Evolutionary conservation across 768 basidiomycete species (phyloP).

Genomic region (Lactarius pseudohatsudake): DNA sequence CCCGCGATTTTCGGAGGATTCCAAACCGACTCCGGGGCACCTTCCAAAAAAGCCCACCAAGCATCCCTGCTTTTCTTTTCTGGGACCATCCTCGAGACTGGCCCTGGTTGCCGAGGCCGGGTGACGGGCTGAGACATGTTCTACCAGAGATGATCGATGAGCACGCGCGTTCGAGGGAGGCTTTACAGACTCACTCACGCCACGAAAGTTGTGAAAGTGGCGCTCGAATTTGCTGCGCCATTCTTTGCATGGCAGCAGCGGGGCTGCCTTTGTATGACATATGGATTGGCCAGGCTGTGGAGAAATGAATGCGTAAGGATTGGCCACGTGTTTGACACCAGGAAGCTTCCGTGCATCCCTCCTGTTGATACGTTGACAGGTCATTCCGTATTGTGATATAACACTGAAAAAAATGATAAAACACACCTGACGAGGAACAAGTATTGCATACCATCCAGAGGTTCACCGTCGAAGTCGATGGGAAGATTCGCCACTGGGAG

Average conservation of each 20-base stretch:
- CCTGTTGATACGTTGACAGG: slow-evolving; percentile 39
- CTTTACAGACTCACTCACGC: slow-evolving; percentile 46
- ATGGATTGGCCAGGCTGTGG: slow-evolving; percentile 25
- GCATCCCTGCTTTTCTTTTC: slow-evolving; percentile 69
- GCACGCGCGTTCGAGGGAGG: background rate
- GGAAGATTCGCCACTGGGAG: slow-evolving; percentile 82
- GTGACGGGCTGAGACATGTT: slow-evolving; percentile 66
- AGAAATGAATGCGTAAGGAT: slow-evolving; percentile 58
- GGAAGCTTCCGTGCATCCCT: slow-evolving; percentile 71
- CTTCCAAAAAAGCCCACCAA: slow-evolving; percentile 80
- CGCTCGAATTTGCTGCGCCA: slow-evolving; percentile 62
- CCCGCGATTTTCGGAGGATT: slow-evolving; percentile 47
- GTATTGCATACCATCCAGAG: slow-evolving; percentile 75
- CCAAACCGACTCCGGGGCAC: slow-evolving; percentile 69
- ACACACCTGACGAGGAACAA: slow-evolving; percentile 76
- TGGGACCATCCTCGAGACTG: slow-evolving; percentile 49
- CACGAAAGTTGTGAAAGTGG: slow-evolving; percentile 65
- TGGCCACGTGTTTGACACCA: slow-evolving; percentile 58
- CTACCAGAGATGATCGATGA: slow-evolving; percentile 38
- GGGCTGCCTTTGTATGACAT: slow-evolving; percentile 33
- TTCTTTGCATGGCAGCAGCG: slow-evolving; percentile 57
- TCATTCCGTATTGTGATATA: background rate
- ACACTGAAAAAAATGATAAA: slow-evolving; percentile 14
- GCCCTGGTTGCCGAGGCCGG: slow-evolving; percentile 41
- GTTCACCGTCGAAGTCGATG: slow-evolving; percentile 60